Conservation (phyloP, 2,329 filamentous ascomycete genomes). For the Diaporthe ampelina region DNA sequence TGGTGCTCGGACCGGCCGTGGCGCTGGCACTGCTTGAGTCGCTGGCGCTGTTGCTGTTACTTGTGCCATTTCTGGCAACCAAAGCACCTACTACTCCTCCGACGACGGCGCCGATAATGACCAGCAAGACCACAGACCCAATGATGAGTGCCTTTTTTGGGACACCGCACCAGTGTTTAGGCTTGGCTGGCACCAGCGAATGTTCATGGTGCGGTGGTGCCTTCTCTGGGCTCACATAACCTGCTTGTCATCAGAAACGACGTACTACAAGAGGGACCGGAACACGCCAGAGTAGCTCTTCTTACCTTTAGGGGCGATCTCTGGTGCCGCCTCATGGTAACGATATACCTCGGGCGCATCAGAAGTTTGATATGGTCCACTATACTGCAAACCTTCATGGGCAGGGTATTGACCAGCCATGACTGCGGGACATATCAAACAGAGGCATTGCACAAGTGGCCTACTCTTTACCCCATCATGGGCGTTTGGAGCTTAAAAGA, state of each 20-base stretch:
- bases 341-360: slow-evolving; percentile 12
- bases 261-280: neutral
- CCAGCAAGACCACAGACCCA: neutral
- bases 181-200: neutral
- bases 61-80: neutral
- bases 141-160: slow-evolving; percentile 9
- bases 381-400: slow-evolving; percentile 21
- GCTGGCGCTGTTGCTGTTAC: neutral
- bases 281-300: neutral
- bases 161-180: slow-evolving; percentile 21
- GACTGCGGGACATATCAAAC: neutral
- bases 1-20: neutral
- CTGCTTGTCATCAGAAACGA: neutral
- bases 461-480: neutral
- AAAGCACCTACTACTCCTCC: slow-evolving; percentile 24
- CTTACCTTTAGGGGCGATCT: slow-evolving; percentile 1
- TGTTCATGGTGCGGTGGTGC: neutral
- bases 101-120: slow-evolving; percentile 18
- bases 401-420: slow-evolving; percentile 25
- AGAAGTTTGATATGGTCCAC: neutral
- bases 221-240: neutral
- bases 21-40: neutral
- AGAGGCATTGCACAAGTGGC: neutral
- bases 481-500: neutral
- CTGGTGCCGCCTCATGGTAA: neutral